Conservation (phyloP, 148 eudicot species). For the Chenopodium suecicum region DNA sequence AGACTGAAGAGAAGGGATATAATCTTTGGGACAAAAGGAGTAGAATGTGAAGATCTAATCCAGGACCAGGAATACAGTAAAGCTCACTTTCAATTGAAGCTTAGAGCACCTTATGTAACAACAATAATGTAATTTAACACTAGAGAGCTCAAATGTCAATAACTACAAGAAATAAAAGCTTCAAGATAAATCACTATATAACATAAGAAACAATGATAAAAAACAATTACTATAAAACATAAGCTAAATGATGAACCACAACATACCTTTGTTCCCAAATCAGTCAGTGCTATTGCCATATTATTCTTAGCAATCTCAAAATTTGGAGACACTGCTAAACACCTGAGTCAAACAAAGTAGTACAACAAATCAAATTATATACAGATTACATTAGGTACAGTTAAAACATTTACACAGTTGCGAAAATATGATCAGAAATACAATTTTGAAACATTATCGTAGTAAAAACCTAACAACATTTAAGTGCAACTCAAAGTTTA, state of each 20-base stretch:
- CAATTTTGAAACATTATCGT: background rate
- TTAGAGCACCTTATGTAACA: background rate
- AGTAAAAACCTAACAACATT: background rate
- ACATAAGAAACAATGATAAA: background rate
- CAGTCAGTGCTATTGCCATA: constrained; percentile 98
- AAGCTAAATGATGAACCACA: constrained; percentile 13
- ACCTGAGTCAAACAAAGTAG: constrained; percentile 47
- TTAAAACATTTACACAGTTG: background rate
- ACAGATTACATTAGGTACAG: background rate
- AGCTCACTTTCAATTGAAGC: background rate
- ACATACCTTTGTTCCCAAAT: constrained; percentile 91
- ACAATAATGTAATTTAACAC: background rate
- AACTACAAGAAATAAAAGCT: constrained; percentile 4
- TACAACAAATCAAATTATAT: background rate
- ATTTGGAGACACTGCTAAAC: constrained; percentile 97
- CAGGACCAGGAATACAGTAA: background rate
- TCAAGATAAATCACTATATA: background rate
- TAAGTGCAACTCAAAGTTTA: constrained; percentile 11
- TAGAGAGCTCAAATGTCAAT: background rate
- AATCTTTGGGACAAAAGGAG: background rate
- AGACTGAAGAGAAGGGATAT: background rate
- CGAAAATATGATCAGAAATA: background rate
- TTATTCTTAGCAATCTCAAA: constrained; percentile 98
- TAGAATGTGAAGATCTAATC: background rate
- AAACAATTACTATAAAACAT: background rate